Evolutionary conservation across 2,329 filamentous ascomycete species (phyloP).

Genomic region (Claviceps capensis): DNA sequence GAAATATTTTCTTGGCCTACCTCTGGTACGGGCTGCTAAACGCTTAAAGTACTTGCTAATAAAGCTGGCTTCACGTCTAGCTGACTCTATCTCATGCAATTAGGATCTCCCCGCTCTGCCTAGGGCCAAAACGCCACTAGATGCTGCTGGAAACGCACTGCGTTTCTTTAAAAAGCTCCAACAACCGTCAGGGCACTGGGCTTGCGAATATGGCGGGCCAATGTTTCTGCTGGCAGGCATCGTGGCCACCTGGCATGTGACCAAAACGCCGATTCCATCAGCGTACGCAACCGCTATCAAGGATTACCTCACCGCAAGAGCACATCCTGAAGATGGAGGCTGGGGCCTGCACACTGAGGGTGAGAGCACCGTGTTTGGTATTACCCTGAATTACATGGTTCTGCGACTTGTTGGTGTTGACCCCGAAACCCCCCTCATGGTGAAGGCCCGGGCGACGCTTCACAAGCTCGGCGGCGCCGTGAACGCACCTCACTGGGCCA

Average conservation of each 20-base stretch:
- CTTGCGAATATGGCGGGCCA: constrained; percentile 91
- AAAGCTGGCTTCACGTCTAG: background rate
- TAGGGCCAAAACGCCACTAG: constrained; percentile 55
- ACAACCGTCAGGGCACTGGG: constrained; percentile 83
- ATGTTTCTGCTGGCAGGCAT: constrained; percentile 89
- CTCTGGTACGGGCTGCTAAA: constrained; percentile 42
- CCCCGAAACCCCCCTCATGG: constrained; percentile 71
- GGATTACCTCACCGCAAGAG: constrained; percentile 78
- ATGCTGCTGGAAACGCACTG: constrained; percentile 70
- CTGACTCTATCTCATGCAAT: background rate
- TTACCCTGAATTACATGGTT: constrained; percentile 71
- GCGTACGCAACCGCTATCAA: constrained; percentile 78
- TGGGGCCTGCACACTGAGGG: constrained; percentile 96
- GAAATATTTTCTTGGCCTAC: constrained; percentile 72
- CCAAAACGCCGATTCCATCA: constrained; percentile 70
- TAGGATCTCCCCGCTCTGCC: constrained; percentile 65
- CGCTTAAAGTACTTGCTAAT: background rate
- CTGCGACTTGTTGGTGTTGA: constrained; percentile 72
- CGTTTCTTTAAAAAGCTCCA: constrained; percentile 84
- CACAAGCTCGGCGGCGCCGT: constrained; percentile 78
- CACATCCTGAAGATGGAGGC: constrained; percentile 78
- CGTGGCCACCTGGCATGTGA: constrained; percentile 77
- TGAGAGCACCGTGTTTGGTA: constrained; percentile 85
- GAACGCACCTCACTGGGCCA: constrained; percentile 86
- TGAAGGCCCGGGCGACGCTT: constrained; percentile 68